Evolutionary conservation across 2,329 filamentous ascomycete species (phyloP).

Genomic region (Xylariaceae sp.): DNA sequence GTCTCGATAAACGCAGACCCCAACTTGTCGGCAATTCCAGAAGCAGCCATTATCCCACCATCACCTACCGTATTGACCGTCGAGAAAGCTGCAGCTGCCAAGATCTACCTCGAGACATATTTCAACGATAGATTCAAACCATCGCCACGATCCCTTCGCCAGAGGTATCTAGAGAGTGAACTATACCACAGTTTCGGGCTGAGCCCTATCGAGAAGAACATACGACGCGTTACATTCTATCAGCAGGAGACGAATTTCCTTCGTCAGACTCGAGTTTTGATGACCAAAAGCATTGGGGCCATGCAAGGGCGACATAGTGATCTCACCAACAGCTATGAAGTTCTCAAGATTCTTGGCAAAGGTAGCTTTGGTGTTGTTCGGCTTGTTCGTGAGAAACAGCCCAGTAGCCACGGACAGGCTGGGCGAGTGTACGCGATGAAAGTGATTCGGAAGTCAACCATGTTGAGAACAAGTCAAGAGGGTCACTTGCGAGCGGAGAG

Average conservation of each 20-base stretch:
- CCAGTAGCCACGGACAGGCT: slow-evolving; percentile 1
- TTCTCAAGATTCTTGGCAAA: slow-evolving; percentile 80
- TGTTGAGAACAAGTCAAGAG: slow-evolving; percentile 88
- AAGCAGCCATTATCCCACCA: slow-evolving; percentile 28
- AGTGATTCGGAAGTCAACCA: slow-evolving; percentile 88
- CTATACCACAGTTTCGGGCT: slow-evolving; percentile 55
- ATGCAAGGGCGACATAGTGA: slow-evolving; percentile 43
- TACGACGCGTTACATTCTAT: slow-evolving; percentile 58
- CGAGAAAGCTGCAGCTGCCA: slow-evolving; percentile 76
- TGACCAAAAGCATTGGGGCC: slow-evolving; percentile 52
- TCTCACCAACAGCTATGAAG: slow-evolving; percentile 68
- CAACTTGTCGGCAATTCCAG: slow-evolving; percentile 32
- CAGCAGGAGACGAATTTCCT: slow-evolving; percentile 71
- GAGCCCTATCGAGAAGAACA: slow-evolving; percentile 52
- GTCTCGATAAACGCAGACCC: slow-evolving; percentile 25
- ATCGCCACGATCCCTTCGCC: slow-evolving; percentile 59
- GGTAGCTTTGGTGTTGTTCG: slow-evolving; percentile 93
- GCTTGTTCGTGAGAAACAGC: slow-evolving; percentile 68
- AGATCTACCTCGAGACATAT: slow-evolving; percentile 81
- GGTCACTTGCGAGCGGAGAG: slow-evolving; percentile 87
- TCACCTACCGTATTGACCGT: slow-evolving; percentile 55
- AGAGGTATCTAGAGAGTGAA: slow-evolving; percentile 60
- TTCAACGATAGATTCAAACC: slow-evolving; percentile 68
- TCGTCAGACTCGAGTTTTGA: slow-evolving; percentile 69
- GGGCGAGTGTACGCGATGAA: slow-evolving; percentile 88